These are phyloP conservation scores for Sporothrix protearum DNA, from an alignment of 2,329 filamentous ascomycete genomes.

Conservation along the genomic window DNA sequence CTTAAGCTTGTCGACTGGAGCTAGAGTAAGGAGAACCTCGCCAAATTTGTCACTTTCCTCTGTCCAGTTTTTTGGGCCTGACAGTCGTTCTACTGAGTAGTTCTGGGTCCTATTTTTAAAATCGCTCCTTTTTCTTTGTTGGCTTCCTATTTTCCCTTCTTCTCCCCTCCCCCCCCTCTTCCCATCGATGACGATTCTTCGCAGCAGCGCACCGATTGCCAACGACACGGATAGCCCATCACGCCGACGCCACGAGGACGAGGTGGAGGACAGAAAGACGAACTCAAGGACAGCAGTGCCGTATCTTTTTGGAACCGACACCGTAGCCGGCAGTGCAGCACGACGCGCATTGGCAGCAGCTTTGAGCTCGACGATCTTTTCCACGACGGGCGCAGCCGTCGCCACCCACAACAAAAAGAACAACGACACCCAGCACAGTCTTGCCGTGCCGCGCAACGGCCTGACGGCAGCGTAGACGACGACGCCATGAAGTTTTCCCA, in stretches of 20 bases:
- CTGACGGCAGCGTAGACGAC: constrained; percentile 43
- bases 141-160: background rate
- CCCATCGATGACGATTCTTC: constrained; percentile 15
- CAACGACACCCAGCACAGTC: background rate
- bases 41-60: background rate
- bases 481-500: constrained; percentile 93
- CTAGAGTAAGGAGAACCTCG: constrained; percentile 11
- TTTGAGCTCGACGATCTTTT: constrained; percentile 15
- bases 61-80: background rate
- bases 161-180: background rate
- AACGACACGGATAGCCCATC: background rate
- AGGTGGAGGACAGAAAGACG: background rate
- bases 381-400: background rate
- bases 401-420: background rate
- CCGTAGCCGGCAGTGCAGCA: background rate
- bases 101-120: background rate
- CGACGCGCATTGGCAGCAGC: constrained; percentile 3
- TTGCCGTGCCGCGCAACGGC: constrained; percentile 28
- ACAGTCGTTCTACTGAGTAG: background rate
- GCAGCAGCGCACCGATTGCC: constrained; percentile 3
- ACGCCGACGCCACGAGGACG: background rate
- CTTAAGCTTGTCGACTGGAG: background rate
- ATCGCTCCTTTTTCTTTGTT: background rate
- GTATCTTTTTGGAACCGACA: background rate
- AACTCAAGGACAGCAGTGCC: background rate